phyloP scores from a whole-genome alignment of 148 eudicot species.

The Chenopodium formosanum region DNA sequence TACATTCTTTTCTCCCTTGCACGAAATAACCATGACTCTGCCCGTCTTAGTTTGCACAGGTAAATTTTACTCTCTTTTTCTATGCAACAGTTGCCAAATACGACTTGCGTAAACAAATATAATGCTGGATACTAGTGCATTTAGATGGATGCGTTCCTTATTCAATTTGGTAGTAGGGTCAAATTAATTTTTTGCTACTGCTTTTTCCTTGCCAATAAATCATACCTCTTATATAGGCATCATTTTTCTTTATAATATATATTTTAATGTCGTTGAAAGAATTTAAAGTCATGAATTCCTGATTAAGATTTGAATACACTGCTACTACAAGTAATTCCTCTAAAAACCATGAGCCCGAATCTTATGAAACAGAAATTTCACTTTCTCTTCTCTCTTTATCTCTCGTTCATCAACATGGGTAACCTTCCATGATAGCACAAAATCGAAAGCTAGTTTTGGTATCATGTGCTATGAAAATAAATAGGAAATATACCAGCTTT shows the following conservation, averaged over 20 bases:
- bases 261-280: not conserved
- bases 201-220: not conserved
- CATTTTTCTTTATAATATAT: not conserved
- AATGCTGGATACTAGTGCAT: not conserved
- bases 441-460: not conserved
- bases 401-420: not conserved
- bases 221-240: not conserved
- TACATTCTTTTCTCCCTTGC: slow-evolving; percentile 49
- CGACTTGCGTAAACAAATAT: too few relatives aligned
- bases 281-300: not conserved
- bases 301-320: not conserved
- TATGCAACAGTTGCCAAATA: not conserved
- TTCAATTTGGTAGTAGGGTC: not conserved
- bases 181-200: not conserved
- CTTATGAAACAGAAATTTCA: too few relatives aligned
- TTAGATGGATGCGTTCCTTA: not conserved
- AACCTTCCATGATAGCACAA: not conserved
- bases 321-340: not conserved
- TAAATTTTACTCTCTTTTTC: slow-evolving; percentile 21
- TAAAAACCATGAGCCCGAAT: too few relatives aligned
- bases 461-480: not conserved
- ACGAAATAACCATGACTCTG: slow-evolving; percentile 40
- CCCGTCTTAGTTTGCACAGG: slow-evolving; percentile 47
- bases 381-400: not conserved
- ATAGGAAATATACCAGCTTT: not conserved